Percentiles rank a stretch among this genome's conserved stretches.
Conservation (phyloP, 1,284 basidiomycete genomes). For the Grifola frondosa region DNA sequence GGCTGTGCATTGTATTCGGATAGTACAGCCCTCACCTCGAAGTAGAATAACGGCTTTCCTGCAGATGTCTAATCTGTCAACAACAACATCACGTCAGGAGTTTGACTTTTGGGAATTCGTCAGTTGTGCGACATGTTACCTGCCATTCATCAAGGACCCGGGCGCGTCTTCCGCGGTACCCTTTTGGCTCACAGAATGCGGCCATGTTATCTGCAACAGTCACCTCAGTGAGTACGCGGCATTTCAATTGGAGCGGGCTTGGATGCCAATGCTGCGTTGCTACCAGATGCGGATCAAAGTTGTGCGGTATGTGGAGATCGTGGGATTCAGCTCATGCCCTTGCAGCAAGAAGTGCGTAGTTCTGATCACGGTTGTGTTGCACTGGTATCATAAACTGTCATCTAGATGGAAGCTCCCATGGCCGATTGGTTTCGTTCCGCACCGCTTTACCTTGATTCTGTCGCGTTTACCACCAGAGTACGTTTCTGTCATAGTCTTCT, state of each 20-base stretch:
- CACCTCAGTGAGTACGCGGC: conserved; percentile 66
- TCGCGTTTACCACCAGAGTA: conserved; percentile 68
- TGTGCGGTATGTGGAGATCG: conserved; percentile 64
- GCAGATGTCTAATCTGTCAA: conserved; percentile 21
- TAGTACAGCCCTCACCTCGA: no score
- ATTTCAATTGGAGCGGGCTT: background rate
- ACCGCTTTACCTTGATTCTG: conserved; percentile 56
- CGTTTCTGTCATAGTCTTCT: conserved; percentile 17
- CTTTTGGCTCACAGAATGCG: conserved; percentile 84
- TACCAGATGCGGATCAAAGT: conserved; percentile 64
- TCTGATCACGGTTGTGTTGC: background rate
- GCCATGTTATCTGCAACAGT: conserved; percentile 77
- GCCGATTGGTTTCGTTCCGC: conserved; percentile 73
- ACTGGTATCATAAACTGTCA: background rate
- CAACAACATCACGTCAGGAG: conserved; percentile 20
- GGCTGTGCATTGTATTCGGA: no score
- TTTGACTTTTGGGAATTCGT: conserved; percentile 81
- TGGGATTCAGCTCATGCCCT: conserved; percentile 64
- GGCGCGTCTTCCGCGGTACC: conserved; percentile 55
- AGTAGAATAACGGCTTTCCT: no score
- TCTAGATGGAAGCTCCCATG: conserved; percentile 74
- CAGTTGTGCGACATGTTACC: conserved; percentile 62
- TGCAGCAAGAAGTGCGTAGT: conserved; percentile 65
- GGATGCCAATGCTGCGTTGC: conserved; percentile 5
- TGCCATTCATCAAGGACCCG: conserved; percentile 53